Conservation (phyloP, 2,329 filamentous ascomycete genomes). For the Cryphonectria nitschkei region DNA sequence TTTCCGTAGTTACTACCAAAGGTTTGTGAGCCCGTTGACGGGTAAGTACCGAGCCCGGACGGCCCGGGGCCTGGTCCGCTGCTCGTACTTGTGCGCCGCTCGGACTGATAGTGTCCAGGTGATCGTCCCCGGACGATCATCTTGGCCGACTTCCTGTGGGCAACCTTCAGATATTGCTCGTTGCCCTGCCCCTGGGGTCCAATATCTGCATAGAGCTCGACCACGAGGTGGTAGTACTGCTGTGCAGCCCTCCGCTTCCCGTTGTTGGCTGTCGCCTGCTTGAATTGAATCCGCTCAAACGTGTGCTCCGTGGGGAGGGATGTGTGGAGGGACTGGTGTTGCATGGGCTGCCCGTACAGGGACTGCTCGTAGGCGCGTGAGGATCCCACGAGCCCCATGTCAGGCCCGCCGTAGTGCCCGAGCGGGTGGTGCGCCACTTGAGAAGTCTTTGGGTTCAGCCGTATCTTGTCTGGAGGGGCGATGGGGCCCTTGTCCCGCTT, state of each 20-base stretch:
- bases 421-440: slow-evolving; percentile 51
- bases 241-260: slow-evolving; percentile 88
- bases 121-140: slow-evolving; percentile 88
- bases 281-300: slow-evolving; percentile 93
- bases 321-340: slow-evolving; percentile 33
- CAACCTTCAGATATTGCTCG: slow-evolving; percentile 70
- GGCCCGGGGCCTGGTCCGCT: slow-evolving; percentile 70
- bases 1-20: slow-evolving; percentile 45
- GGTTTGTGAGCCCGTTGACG: slow-evolving; percentile 40
- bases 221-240: slow-evolving; percentile 89
- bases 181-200: slow-evolving; percentile 46
- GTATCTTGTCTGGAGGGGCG: slow-evolving; percentile 70
- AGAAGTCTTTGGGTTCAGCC: slow-evolving; percentile 68
- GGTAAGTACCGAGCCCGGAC: slow-evolving; percentile 59
- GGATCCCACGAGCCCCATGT: slow-evolving; percentile 39
- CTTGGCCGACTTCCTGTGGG: slow-evolving; percentile 72
- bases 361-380: slow-evolving; percentile 47
- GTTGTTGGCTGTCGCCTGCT: slow-evolving; percentile 91
- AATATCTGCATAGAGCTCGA: slow-evolving; percentile 78
- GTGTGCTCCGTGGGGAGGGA: slow-evolving; percentile 58
- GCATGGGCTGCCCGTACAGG: slow-evolving; percentile 41
- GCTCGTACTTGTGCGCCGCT: slow-evolving; percentile 68
- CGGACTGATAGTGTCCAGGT: slow-evolving; percentile 78
- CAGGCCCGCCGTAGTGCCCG: slow-evolving; percentile 48
- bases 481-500: slow-evolving; percentile 89